Evolutionary conservation across 2,329 filamentous ascomycete species (phyloP).

Genomic region (Fusarium burgessii): DNA sequence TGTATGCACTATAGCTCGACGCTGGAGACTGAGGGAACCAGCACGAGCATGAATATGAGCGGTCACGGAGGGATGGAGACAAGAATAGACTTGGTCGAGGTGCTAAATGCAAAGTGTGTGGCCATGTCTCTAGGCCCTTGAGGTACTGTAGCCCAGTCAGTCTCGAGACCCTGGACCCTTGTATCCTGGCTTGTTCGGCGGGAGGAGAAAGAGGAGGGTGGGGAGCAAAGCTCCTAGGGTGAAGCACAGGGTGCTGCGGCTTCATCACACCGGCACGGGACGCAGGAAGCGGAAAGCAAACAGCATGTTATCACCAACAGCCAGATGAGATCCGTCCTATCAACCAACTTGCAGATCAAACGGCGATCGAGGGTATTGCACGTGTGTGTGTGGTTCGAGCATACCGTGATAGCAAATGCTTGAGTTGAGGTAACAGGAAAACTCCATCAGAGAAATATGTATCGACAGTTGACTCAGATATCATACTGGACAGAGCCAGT

Average conservation of each 20-base stretch:
- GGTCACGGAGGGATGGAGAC: conserved; percentile 44
- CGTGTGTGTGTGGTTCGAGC: background rate
- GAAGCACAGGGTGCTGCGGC: conserved; percentile 27
- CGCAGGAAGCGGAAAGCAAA: conserved; percentile 33
- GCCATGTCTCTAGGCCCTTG: conserved; percentile 33
- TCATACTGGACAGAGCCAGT: conserved; percentile 13
- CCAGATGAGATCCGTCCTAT: conserved; percentile 5
- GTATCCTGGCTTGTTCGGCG: conserved; percentile 29
- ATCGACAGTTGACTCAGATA: conserved; percentile 18
- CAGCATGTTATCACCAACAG: conserved; percentile 15
- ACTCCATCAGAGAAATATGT: conserved; percentile 12
- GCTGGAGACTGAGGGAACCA: conserved; percentile 37
- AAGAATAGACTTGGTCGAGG: conserved; percentile 45
- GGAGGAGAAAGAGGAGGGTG: conserved; percentile 34
- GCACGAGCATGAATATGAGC: conserved; percentile 34
- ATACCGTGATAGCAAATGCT: conserved; percentile 2
- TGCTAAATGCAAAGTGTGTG: conserved; percentile 31
- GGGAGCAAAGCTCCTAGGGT: conserved; percentile 29
- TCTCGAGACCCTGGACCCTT: conserved; percentile 35
- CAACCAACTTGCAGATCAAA: conserved; percentile 20
- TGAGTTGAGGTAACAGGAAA: conserved; percentile 11
- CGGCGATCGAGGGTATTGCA: conserved; percentile 1
- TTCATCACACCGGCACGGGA: conserved; percentile 41
- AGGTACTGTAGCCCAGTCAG: conserved; percentile 31
- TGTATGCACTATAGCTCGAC: conserved; percentile 56